Conservation (phyloP, 192 early-diverging fungal species). For the Coemansia sp. region DNA sequence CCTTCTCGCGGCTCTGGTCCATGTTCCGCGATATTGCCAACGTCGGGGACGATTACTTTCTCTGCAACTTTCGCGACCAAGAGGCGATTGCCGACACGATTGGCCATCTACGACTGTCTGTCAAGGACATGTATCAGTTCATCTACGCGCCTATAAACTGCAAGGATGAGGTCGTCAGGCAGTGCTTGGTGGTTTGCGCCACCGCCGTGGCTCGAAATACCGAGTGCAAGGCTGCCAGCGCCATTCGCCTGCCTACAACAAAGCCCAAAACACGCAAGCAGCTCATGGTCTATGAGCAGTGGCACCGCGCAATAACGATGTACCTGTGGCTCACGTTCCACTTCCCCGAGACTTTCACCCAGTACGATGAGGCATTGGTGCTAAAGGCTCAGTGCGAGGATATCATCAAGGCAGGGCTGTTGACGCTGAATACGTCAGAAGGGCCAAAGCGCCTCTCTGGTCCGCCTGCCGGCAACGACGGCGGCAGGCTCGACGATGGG, state of each 20-base stretch:
- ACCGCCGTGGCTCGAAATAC: constrained; percentile 21
- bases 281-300: constrained; percentile 65
- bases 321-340: constrained; percentile 86
- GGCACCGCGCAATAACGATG: constrained; percentile 76
- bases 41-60: constrained; percentile 71
- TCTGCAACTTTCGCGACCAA: constrained; percentile 73
- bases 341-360: constrained; percentile 64
- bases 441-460: background rate
- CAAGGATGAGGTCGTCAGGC: constrained; percentile 23
- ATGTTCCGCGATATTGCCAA: constrained; percentile 74
- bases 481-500: background rate
- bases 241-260: constrained; percentile 56
- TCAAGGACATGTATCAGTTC: constrained; percentile 76
- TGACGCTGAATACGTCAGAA: background rate
- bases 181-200: constrained; percentile 30
- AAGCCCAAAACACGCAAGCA: constrained; percentile 30
- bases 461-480: background rate
- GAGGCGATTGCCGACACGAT: constrained; percentile 68
- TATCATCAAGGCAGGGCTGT: constrained; percentile 55
- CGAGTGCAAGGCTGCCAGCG: constrained; percentile 55
- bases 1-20: constrained; percentile 67
- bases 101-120: constrained; percentile 59
- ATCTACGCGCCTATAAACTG: constrained; percentile 65
- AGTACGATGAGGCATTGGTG: constrained; percentile 48
- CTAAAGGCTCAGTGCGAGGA: constrained; percentile 59